These are phyloP conservation scores for Paramecium bursaria DNA, from an alignment of 73 alveolate genomes.

Conservation along the genomic window DNA sequence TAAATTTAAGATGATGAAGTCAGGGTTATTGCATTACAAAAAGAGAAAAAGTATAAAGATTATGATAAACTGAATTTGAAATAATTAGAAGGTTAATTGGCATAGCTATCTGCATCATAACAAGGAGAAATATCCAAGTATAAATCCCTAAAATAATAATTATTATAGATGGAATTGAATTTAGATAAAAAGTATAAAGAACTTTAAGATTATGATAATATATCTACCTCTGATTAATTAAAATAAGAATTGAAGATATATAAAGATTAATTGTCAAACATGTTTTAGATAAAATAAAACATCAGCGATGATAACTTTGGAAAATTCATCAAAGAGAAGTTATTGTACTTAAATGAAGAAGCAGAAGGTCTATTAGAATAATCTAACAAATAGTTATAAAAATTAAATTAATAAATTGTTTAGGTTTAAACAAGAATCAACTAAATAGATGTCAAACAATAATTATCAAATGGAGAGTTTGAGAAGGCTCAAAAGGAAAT, in stretches of 20 bases:
- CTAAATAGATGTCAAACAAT: too few relatives aligned
- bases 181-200: conserved; percentile 11
- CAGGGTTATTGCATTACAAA: neutral
- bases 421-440: too few relatives aligned
- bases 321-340: neutral
- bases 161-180: neutral
- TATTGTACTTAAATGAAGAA: neutral
- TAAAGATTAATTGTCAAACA: neutral
- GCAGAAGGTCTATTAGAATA: neutral
- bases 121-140: too few relatives aligned
- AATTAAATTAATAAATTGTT: too few relatives aligned
- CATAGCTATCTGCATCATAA: too few relatives aligned
- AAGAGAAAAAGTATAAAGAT: neutral
- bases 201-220: neutral
- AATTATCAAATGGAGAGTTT: too few relatives aligned
- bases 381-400: neutral
- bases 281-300: neutral
- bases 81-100: too few relatives aligned
- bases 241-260: conserved; percentile 34
- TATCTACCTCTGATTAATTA: conserved; percentile 2
- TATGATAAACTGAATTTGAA: too few relatives aligned
- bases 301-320: conserved; percentile 21
- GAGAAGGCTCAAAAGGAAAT: too few relatives aligned
- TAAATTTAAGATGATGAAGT: too few relatives aligned
- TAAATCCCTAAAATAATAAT: neutral